Evolutionary conservation across 176 grass and related monocot species (phyloP), one percentile per base, ranked within the genome.

Genomic region (Musa acuminata): DNA sequence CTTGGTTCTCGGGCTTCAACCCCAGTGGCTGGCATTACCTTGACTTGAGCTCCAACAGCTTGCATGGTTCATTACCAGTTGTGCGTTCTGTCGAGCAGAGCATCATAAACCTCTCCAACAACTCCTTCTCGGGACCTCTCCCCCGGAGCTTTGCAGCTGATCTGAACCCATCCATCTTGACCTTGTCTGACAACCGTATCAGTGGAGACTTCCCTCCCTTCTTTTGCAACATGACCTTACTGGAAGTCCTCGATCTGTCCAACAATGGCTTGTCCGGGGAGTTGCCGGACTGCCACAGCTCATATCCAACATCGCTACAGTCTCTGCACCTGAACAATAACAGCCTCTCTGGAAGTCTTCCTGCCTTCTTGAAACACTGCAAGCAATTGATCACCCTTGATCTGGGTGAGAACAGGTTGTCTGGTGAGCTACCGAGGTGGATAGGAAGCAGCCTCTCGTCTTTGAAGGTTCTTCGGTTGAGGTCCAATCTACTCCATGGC

Each of bases 291-390:
- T 20, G 73, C 11, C 48, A 27, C 55, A 4, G 16, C 26, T 43
- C 35, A 43, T 43, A 43, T 43, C 35, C 35, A 43, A 43, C 35
- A 43, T 43, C 11, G 10, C 64, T 69, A 6, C 3, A 43, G 13
- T 69, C 67, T 1, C 35, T 69, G 67, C 67, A 69, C 67, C 19
- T 69, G 35, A 69, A 69, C 29, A 69, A 20, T 14, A 69, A 69
- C 3, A 14, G 17, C 13, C 43, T 69, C 27, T 6, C 64, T 14
- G 64, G 64, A 2, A 0, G 8, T 8, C 11, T 69, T 19, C 66
- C 26, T 17, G 8, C 26, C 7, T 19, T 14, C 13, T 19, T 66
- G 64, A 11, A 66, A 29, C 64, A 66, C 3, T 66, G 64, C 64
- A 29, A 27, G 25, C 1, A 29, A 29, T 13, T 66, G 24, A 2